Evolutionary conservation across 257 asterid species (phyloP), one percentile per base, ranked within the genome.

Genomic region (Echites panduratus): DNA sequence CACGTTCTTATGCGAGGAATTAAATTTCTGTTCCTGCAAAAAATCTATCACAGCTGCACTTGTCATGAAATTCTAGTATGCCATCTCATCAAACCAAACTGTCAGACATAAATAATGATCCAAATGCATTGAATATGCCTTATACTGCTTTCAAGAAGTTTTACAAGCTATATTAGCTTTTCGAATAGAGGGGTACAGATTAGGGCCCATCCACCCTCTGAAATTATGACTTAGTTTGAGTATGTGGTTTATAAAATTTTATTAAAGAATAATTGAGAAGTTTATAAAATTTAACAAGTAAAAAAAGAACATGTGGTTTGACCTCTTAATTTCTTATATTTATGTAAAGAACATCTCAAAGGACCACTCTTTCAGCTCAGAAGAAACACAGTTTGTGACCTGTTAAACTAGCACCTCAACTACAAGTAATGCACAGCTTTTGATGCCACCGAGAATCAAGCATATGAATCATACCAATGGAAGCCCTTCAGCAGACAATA

Each of bases 401-500:
- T 7, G 11, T 29, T 68, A 44, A 75, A 45, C 47, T 54, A 67
- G 69, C 62, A 43, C 66, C 1, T 44, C 56, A 49, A 74, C 47
- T 53, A 74, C 35, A 66, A 59, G 48, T 29, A 27, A 24, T 24
- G 32, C 32, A 67, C 27, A 53, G 32, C 26, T 75, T 4, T 29
- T 19, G 63, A 68, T 44, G 32, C 57, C 77, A 54, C 71, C 75
- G 73, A 79, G 45, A 58, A 71, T 43, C 63, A 74, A 71, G 64
- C 58, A 77, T 69, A 73, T 58, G 53, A 72, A 64, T 50, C 76
- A 72, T 87, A 90, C 99, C 98, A 54, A 73, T 56, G 97, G 90
- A 82, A 87, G 95, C 74, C 94, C 99, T 70, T 89, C 96, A 49
- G 86, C 77, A 65, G 98, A 95, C 66, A 82, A 84, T 82, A 95